Conservation (phyloP, 2,329 filamentous ascomycete species). For the Fusarium stilboides region DNA sequence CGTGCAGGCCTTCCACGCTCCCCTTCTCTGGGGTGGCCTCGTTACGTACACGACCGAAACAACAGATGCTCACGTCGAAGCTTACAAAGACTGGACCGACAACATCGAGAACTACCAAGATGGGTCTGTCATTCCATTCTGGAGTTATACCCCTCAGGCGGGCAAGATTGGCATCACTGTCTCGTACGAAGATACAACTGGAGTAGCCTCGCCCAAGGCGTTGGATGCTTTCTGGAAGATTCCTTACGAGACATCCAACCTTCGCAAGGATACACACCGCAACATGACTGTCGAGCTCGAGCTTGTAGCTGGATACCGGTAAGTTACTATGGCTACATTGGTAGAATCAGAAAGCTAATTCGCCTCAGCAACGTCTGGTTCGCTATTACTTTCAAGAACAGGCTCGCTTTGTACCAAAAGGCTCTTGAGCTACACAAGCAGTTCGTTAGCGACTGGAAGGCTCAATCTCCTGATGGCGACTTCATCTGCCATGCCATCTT, state of each 20-base stretch:
- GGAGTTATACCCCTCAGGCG: constrained; percentile 21
- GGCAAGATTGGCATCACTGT: constrained; percentile 19
- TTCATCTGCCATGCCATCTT: constrained; percentile 28
- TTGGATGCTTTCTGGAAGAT: constrained; percentile 22
- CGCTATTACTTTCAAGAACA: constrained; percentile 23
- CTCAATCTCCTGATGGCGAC: constrained; percentile 10
- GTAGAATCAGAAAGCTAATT: accelerated
- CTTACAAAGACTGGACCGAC: constrained; percentile 33
- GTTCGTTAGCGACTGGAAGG: constrained; percentile 21
- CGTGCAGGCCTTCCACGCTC: constrained; percentile 34
- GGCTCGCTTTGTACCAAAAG: constrained; percentile 14
- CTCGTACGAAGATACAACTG: constrained; percentile 21
- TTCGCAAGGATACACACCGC: constrained; percentile 21
- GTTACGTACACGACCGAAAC: constrained; percentile 33
- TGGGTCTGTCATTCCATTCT: constrained; percentile 23
- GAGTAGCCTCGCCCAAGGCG: constrained; percentile 9
- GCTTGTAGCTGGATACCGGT: constrained; percentile 23
- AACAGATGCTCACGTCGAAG: constrained; percentile 29
- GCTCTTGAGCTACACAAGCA: constrained; percentile 13
- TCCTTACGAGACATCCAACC: constrained; percentile 9
- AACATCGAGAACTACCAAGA: constrained; percentile 19
- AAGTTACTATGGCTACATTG: accelerated
- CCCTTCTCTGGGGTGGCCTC: constrained; percentile 35
- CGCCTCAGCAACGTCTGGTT: constrained; percentile 15
- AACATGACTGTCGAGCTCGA: constrained; percentile 29